Conservation (phyloP, 495 filamentous ascomycete genomes). For the Penicillium herquei region DNA sequence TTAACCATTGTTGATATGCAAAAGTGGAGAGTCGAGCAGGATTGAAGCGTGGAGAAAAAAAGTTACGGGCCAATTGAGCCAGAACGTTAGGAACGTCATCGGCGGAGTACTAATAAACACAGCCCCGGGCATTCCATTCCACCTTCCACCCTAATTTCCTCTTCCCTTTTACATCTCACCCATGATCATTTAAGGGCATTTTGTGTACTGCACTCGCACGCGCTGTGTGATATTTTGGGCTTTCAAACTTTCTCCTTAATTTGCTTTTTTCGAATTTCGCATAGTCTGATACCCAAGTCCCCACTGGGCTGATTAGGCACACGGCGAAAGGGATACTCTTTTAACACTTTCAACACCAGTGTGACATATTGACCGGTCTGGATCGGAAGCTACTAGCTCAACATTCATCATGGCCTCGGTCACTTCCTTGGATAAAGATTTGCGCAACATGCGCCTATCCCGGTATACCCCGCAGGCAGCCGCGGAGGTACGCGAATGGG, state of each 20-base stretch:
- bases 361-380: neutral
- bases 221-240: neutral
- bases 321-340: constrained; percentile 22
- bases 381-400: neutral
- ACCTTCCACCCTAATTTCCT: constrained; percentile 11
- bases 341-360: neutral
- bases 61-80: constrained; percentile 11
- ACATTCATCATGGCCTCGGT: constrained; percentile 79
- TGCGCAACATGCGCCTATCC: constrained; percentile 86
- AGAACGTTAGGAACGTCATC: constrained; percentile 32
- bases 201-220: neutral
- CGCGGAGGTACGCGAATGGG: constrained; percentile 82
- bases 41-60: constrained; percentile 15
- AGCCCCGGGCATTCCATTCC: constrained; percentile 28
- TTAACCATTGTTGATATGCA: constrained; percentile 32
- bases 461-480: constrained; percentile 94
- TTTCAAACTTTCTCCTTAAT: constrained; percentile 1
- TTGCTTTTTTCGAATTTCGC: neutral
- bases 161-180: constrained; percentile 3
- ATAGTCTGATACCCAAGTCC: constrained; percentile 23
- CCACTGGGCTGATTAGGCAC: constrained; percentile 28
- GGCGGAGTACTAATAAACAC: constrained; percentile 21
- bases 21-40: neutral
- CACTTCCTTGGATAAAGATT: constrained; percentile 88
- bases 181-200: neutral